phyloP scores from a whole-genome alignment of 805 yeast genomes.

The Lachancea waltii region DNA sequence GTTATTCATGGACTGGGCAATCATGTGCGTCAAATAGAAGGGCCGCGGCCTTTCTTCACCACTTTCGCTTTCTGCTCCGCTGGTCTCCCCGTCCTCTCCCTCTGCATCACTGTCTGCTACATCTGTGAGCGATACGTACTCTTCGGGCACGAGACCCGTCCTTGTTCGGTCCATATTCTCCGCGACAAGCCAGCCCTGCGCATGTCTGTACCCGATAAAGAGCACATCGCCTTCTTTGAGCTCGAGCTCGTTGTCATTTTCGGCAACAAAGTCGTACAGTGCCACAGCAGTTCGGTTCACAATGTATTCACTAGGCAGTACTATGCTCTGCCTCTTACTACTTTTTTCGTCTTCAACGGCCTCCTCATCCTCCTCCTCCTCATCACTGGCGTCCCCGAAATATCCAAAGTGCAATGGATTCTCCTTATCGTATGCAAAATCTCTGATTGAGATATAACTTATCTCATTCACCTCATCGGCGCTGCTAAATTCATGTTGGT shows the following conservation, averaged over 20 bases:
- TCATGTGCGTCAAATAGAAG: constrained; percentile 38
- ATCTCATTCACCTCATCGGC: constrained; percentile 1
- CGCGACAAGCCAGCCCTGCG: constrained; percentile 98
- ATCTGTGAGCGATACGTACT: constrained; percentile 59
- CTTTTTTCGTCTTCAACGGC: constrained; percentile 12
- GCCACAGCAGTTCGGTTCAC: constrained; percentile 66
- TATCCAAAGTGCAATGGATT: constrained; percentile 71
- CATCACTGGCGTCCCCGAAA: constrained; percentile 25
- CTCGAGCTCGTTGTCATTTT: constrained; percentile 85
- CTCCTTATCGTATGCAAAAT: constrained; percentile 68
- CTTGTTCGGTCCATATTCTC: constrained; percentile 38
- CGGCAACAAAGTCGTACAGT: constrained; percentile 82
- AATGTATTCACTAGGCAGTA: constrained; percentile 34
- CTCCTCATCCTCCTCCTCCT: constrained; percentile 20
- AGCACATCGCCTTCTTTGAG: constrained; percentile 75
- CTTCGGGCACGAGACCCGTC: constrained; percentile 93
- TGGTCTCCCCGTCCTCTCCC: constrained; percentile 30
- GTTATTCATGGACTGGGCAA: constrained; percentile 27
- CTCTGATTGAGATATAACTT: constrained; percentile 53
- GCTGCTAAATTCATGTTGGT: not conserved
- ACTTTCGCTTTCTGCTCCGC: constrained; percentile 12
- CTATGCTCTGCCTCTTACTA: constrained; percentile 28
- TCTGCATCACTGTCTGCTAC: constrained; percentile 17
- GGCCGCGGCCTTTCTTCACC: constrained; percentile 37
- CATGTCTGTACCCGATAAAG: constrained; percentile 84